Evolutionary conservation across 257 asterid genomes (phyloP), one percentile per base, ranked within the genome.

Genomic region (Asclepias syriaca): DNA sequence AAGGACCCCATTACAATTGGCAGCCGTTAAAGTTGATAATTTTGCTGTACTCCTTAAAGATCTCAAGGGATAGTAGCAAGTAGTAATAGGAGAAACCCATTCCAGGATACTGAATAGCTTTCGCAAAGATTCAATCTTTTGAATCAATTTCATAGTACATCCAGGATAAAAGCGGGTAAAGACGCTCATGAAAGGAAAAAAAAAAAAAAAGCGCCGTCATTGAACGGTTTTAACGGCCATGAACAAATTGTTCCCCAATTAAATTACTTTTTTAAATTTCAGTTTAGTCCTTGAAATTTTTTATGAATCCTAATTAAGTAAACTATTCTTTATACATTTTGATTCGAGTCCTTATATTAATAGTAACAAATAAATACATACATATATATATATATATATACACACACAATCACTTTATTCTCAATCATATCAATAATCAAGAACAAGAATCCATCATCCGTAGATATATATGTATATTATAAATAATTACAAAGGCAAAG

Each of bases 91-190:
- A 48, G 75, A 72, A 49, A 57, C 19, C 24, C 51, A 59, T 10
- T 71, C 74, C 60, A 65, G 76, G 54, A 27, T 70, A 48, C 50
- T 9, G 49, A 53, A 60, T 56, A 65, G 72, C 48, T 71, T 77
- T 43, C 50, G 77, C 58, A 58, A 68, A 80, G 68, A 69, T 43
- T 19, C 64, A 70, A 69, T 66, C 13, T 73, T 69, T 82, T 59
- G 81, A 66, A 77, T 63, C 81, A 83, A 80, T 63, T 72, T 71
- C 45, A 14, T 10, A 43, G 48, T 43, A 75, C 87, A 85, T 78
- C 22, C 37, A 29, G 6, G 51, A 8, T 19, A 48, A 15, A 7
- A 40, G 19, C 29, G n/a, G 56, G 0, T 3, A 43, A 12, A 32
- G 29, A 18, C 22, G 15, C 19, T 27, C 16, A 13, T 0, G 18